Conservation (phyloP, 495 filamentous ascomycete genomes). For the Penicillium dipodomyicola region DNA sequence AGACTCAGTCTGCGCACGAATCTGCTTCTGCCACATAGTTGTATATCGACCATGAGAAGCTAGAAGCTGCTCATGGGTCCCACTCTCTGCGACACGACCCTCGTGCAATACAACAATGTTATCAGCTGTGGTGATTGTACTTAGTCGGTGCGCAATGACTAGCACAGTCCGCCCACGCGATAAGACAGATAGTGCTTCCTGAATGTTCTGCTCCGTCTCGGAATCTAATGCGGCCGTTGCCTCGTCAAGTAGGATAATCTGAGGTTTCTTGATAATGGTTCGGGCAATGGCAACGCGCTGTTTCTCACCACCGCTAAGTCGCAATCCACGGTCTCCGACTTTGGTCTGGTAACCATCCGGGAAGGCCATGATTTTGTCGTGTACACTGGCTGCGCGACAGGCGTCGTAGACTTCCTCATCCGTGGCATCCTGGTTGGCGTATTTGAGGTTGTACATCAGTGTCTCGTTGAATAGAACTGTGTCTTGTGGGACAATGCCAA, state of each 20-base stretch:
- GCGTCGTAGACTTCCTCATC: conserved; percentile 74
- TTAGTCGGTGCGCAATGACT: conserved; percentile 70
- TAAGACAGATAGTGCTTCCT: conserved; percentile 66
- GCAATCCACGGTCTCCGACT: conserved; percentile 82
- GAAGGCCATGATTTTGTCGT: conserved; percentile 79
- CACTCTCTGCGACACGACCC: neutral
- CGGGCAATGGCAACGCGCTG: conserved; percentile 85
- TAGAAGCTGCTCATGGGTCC: conserved; percentile 37
- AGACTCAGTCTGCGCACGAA: neutral
- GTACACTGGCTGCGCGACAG: conserved; percentile 75
- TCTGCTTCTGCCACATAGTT: conserved; percentile 82
- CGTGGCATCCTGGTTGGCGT: conserved; percentile 71
- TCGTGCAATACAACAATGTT: conserved; percentile 1
- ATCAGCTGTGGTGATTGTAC: conserved; percentile 59
- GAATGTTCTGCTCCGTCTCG: conserved; percentile 79
- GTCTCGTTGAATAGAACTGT: conserved; percentile 84
- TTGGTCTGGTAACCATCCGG: conserved; percentile 77
- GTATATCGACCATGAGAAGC: conserved; percentile 64
- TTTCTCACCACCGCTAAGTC: conserved; percentile 82
- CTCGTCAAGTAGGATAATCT: conserved; percentile 75
- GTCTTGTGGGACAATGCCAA: conserved; percentile 85
- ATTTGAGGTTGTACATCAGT: conserved; percentile 82
- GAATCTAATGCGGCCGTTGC: conserved; percentile 13
- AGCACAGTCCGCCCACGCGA: conserved; percentile 68
- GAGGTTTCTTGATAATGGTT: conserved; percentile 80